A percentile compares a stretch with the other conserved stretches of the same genome.
Evolutionary conservation across 306 rosid species (phyloP).

Genomic region (Cicer judaicum): DNA sequence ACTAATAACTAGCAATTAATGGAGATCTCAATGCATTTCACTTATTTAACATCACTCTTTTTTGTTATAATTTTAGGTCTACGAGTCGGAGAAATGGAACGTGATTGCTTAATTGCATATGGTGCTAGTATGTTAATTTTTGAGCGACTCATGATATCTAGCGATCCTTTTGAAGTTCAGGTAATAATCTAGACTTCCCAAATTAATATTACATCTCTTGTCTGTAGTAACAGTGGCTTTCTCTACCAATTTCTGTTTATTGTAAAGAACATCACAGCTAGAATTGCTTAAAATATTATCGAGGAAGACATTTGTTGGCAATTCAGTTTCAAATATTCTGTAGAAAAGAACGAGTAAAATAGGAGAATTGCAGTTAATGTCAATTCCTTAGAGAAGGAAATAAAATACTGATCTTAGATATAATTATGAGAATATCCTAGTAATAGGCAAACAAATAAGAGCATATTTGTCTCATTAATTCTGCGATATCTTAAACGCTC

Average conservation of each 20-base stretch:
- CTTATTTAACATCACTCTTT: slow-evolving; percentile 7
- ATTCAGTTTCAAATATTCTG: neutral
- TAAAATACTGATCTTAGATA: too few species aligned
- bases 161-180: slow-evolving; percentile 96
- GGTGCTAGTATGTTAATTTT: slow-evolving; percentile 94
- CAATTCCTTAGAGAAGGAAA: too few species aligned
- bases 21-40: too few species aligned
- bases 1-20: too few species aligned
- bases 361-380: neutral
- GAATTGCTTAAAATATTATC: neutral
- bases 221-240: slow-evolving; percentile 2
- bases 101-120: slow-evolving; percentile 93
- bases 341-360: neutral
- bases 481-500: too few species aligned
- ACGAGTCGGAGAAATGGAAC: slow-evolving; percentile 98
- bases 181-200: slow-evolving; percentile 45
- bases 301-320: neutral
- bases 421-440: too few species aligned
- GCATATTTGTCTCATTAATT: too few species aligned
- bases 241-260: neutral
- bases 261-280: neutral
- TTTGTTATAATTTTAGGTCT: slow-evolving; percentile 60
- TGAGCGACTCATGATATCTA: slow-evolving; percentile 91
- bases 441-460: too few species aligned
- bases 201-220: slow-evolving; percentile 8